Percentiles rank a stretch among this genome's conserved stretches.
These are phyloP conservation scores for Meripilus lineatus DNA, from an alignment of 1,284 basidiomycete genomes.

Conservation along the genomic window DNA sequence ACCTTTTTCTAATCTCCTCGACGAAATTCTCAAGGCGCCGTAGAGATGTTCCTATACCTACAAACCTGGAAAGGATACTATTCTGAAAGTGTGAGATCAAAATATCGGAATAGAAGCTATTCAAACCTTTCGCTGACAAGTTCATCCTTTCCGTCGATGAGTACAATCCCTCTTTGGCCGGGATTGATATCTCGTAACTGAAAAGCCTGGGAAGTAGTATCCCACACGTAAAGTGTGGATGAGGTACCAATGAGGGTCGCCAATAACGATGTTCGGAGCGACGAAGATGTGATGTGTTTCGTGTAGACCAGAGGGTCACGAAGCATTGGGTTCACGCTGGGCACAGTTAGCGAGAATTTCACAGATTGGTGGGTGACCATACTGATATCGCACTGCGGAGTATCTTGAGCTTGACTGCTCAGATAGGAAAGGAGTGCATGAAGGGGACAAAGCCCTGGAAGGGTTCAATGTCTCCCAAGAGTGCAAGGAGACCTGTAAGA, in stretches of 20 bases:
- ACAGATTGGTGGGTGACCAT: no score
- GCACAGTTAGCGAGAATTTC: no score
- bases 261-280: slow-evolving; percentile 48
- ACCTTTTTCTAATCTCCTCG: slow-evolving; percentile 28
- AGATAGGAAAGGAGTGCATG: slow-evolving; percentile 50
- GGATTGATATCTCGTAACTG: slow-evolving; percentile 28
- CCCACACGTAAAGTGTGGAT: slow-evolving; percentile 61
- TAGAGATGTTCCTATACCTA: slow-evolving; percentile 57
- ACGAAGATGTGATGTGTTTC: slow-evolving; percentile 38
- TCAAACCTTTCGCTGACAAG: slow-evolving; percentile 49
- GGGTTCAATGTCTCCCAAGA: no score
- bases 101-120: neutral
- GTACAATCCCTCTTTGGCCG: slow-evolving; percentile 29
- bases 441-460: no score
- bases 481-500: no score
- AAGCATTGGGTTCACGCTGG: slow-evolving; percentile 38
- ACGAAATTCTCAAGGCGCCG: slow-evolving; percentile 59
- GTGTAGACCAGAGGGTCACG: slow-evolving; percentile 32
- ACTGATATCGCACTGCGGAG: neutral
- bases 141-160: slow-evolving; percentile 52
- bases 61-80: slow-evolving; percentile 56
- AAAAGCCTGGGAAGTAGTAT: slow-evolving; percentile 46
- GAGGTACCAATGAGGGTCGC: slow-evolving; percentile 58
- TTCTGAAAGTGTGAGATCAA: neutral
- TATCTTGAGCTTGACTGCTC: slow-evolving; percentile 41